Evolutionary conservation across 306 rosid species (phyloP).

Genomic region (Malus sylvestris): DNA sequence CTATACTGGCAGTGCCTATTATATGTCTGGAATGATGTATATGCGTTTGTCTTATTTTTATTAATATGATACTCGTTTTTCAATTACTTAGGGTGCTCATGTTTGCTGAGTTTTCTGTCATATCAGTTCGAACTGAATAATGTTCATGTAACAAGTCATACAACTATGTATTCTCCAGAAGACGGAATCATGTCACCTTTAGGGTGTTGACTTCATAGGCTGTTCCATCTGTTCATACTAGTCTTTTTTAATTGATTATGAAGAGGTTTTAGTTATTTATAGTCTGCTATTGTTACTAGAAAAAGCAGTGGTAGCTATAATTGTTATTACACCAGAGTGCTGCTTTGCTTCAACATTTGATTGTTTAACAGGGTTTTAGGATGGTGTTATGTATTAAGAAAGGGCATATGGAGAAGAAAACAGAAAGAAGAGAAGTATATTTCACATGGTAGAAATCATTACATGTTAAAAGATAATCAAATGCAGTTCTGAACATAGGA

Average conservation of each 20-base stretch:
- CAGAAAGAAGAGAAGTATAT: neutral
- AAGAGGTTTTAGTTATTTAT: neutral
- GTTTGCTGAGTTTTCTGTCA: neutral
- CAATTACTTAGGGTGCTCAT: neutral
- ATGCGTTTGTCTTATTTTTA: neutral
- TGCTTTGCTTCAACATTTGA: neutral
- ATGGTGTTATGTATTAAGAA: neutral
- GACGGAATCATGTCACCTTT: neutral
- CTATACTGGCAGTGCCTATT: conserved; percentile 2
- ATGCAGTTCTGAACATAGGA: neutral
- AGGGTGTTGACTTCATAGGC: neutral
- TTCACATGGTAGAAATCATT: neutral
- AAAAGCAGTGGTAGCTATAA: neutral
- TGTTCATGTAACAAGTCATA: neutral
- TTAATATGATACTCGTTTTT: neutral
- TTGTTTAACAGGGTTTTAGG: neutral
- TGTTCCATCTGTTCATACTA: neutral
- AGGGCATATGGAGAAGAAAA: neutral
- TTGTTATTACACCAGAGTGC: neutral
- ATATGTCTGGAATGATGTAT: conserved; percentile 6
- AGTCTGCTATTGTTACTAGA: neutral
- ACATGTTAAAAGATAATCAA: neutral
- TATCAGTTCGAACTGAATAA: neutral
- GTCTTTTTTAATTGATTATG: neutral
- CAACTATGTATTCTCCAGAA: no score